phyloP scores from a whole-genome alignment of 805 yeast species.

The Yamadazyma tumulicola region DNA sequence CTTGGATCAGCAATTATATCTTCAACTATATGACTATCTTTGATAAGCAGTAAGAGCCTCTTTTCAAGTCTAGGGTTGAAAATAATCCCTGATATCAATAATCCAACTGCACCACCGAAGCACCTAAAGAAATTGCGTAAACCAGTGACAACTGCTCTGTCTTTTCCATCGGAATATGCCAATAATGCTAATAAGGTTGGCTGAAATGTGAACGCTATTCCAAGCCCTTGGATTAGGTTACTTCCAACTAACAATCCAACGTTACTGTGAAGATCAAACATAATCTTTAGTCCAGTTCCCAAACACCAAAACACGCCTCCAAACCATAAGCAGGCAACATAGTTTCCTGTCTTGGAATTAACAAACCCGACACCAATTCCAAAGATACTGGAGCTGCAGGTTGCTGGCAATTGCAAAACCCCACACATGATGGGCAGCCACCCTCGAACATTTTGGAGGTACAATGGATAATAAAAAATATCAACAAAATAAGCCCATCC shows the following conservation, averaged over 20 bases:
- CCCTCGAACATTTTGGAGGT: constrained; percentile 31
- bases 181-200: constrained; percentile 56
- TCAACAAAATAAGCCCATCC: constrained; percentile 50
- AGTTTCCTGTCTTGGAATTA: constrained; percentile 42
- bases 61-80: constrained; percentile 6
- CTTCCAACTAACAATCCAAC: constrained; percentile 27
- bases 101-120: constrained; percentile 35
- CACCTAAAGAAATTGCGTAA: constrained; percentile 32
- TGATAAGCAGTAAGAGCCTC: neutral
- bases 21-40: neutral
- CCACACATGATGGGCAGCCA: constrained; percentile 12
- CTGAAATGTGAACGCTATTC: constrained; percentile 52
- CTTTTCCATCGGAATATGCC: constrained; percentile 33
- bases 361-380: constrained; percentile 37
- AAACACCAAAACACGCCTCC: constrained; percentile 45
- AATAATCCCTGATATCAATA: constrained; percentile 18
- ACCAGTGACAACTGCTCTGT: constrained; percentile 33
- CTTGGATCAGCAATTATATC: constrained; percentile 4
- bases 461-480: constrained; percentile 38
- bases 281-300: constrained; percentile 38
- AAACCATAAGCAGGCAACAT: constrained; percentile 35
- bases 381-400: constrained; percentile 13
- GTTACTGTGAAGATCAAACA: constrained; percentile 25
- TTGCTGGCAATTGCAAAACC: constrained; percentile 11
- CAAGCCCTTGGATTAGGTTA: constrained; percentile 25